Base-by-base conservation (phyloP, 2,329 filamentous ascomycete genomes). In the Aspergillus aculeatus region DNA sequence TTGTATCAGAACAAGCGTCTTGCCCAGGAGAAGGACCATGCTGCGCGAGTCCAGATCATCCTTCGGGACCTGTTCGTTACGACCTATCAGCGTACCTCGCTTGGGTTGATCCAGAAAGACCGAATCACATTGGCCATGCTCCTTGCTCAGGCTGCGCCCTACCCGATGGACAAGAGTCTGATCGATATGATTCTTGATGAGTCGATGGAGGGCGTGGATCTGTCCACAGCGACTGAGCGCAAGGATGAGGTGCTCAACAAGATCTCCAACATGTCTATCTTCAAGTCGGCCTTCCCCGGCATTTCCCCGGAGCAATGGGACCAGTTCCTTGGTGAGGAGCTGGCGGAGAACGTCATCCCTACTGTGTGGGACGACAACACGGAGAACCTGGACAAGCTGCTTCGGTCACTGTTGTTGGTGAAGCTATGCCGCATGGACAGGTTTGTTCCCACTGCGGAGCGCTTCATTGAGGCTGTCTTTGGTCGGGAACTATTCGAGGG, bases 391-490 rank as follows among this genome's bases (percentile, higher is more conserved):
- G 91, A 97, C 74, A 86, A 90, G 74, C 86, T 89, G 19, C 85
- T 99, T 26, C 82, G 89, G 52, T 90, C 91, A n/a, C 84, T 99
- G 56, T 81, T 99, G 6, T 83, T 99, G 16, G 85, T 99, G 77
- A 99, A 98, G 77, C 82, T 98, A 19, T 96, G 96, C 84, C 90
- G 96, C 61, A 88, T 98, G 68, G 95, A 99, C 74, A 88, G 96
- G 47, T 96, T 99, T 69, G 91, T 99, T 14, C 95, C 96, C 14
- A 87, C 90, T 16, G 93, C 93, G 0, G 93, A 99, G 77, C 87
- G 88, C n/a, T 96, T 99, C 69, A 91, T 96, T 32, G 84, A 85
- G 10, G 83, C 88, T 7, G 91, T 98, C 5, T 97, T 99, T 73
- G 94, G 94, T 6, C 79, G 86, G 51, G 87, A 88, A 52, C 83